Conservation (phyloP, 768 basidiomycete genomes). For the Pisolithus orientalis region DNA sequence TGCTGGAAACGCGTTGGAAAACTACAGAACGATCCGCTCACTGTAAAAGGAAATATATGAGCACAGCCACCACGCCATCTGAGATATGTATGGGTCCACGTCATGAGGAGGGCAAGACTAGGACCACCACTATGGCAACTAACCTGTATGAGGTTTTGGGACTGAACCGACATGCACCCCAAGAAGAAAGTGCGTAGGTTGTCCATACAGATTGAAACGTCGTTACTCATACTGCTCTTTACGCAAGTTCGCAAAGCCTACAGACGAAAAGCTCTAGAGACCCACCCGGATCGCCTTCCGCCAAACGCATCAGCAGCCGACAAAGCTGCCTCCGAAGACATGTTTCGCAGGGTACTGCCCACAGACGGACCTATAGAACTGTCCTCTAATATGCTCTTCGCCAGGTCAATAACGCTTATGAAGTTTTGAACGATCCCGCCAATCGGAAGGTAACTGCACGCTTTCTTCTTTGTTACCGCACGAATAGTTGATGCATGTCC, state of each 20-base stretch:
- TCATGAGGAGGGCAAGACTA: no score
- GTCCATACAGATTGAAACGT: not conserved
- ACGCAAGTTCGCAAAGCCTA: constrained; percentile 70
- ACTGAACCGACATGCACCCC: constrained; percentile 44
- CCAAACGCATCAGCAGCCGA: constrained; percentile 49
- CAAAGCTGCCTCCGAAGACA: constrained; percentile 56
- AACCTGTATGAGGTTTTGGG: constrained; percentile 63
- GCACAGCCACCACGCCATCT: constrained; percentile 14
- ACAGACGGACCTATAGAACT: constrained; percentile 20
- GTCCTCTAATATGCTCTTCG: constrained; percentile 9
- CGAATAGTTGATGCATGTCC: not conserved
- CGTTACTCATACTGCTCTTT: constrained; percentile 1
- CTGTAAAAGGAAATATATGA: constrained; percentile 3
- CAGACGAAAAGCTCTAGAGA: constrained; percentile 61
- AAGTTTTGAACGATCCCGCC: constrained; percentile 57
- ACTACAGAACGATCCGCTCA: not conserved
- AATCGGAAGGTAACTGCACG: constrained; percentile 45
- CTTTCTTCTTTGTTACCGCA: not conserved
- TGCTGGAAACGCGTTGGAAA: not conserved
- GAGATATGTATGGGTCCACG: no score
- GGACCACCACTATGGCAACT: constrained; percentile 36
- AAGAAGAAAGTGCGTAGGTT: constrained; percentile 55
- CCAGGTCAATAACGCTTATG: constrained; percentile 74
- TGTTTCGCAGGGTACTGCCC: constrained; percentile 37
- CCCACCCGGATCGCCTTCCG: constrained; percentile 69